Base-by-base conservation (phyloP, 108 stramenopile species). In the Cyclotella kingstonii region DNA sequence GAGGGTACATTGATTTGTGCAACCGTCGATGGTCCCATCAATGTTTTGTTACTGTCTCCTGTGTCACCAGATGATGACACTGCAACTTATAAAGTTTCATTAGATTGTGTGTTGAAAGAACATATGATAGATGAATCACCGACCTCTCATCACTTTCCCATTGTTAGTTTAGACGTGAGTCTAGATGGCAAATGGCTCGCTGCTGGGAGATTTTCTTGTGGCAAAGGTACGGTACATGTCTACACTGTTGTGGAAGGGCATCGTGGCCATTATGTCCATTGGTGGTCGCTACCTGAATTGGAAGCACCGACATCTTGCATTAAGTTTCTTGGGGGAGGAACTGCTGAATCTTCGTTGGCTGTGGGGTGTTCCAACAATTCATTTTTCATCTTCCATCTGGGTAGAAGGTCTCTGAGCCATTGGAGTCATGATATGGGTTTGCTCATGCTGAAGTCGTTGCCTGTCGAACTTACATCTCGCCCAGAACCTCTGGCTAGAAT, bases 391-490 rank as follows among this genome's bases (percentile, higher is more conserved):
- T 90, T 85, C 52, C 83, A 93, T 58, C 17, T 86, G 8, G 51
- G 60, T 9, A 48, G 63, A 10, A 68, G 66, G 19, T 47, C 70
- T 22, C 66, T 90, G 30, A 75, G 55, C 47, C 30, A 78, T 41
- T 93, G 89, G 89, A 93, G 89, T 62, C 74, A 83, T 55, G 58
- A 80, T 28, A 70, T 71, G 57, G 86, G 85, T 31, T 78, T 82
- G 42, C 86, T 87, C 0, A 48, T 84, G 12, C 38, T 60, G 4
- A 55, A 78, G 22, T 63, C 75, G 4, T 70, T 89, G 60, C 86
- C 88, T 11, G 44, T 25, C 39, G 86, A 88, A 25, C 66, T 90
- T 4, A 67, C 51, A 7, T 64, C 69, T 46, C 72, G 85, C 2
- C 56, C 66, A 34, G 88, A 86, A 27, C 86, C 69, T 25, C 78